phyloP scores from a whole-genome alignment of 352 stramenopile species.

The Thraustochytrium sp. region DNA sequence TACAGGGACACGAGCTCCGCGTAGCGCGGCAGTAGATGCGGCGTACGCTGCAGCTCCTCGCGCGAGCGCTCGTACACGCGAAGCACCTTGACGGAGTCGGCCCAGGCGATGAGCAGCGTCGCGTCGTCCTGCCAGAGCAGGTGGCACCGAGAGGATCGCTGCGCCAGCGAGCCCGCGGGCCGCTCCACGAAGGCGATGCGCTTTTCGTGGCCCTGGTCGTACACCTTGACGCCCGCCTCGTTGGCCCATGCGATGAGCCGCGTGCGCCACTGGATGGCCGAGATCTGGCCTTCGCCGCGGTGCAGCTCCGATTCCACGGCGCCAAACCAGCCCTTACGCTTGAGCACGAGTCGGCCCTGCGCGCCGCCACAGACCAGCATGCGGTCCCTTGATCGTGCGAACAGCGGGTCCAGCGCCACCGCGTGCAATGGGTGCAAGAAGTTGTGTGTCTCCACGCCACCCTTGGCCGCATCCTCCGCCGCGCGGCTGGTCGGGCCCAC shows the following conservation, averaged over 20 bases:
- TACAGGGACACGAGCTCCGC: constrained; percentile 28
- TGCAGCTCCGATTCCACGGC: constrained; percentile 49
- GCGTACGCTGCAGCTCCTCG: neutral
- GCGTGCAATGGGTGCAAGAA: neutral
- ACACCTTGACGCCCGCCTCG: constrained; percentile 53
- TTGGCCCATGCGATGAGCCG: constrained; percentile 53
- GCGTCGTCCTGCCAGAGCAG: constrained; percentile 51
- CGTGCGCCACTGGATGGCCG: constrained; percentile 50
- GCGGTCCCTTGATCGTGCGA: constrained; percentile 32
- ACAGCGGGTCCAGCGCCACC: constrained; percentile 50
- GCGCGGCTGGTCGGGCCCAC: constrained; percentile 37
- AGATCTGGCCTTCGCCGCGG: constrained; percentile 51
- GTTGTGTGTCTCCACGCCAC: neutral
- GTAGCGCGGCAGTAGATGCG: neutral
- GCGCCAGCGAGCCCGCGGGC: constrained; percentile 38
- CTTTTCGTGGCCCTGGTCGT: constrained; percentile 52
- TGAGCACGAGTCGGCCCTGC: constrained; percentile 48
- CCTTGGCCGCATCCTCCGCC: neutral
- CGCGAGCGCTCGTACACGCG: neutral
- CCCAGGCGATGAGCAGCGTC: constrained; percentile 51
- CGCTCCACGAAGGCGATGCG: constrained; percentile 51
- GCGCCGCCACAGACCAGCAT: constrained; percentile 48
- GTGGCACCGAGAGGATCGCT: constrained; percentile 41
- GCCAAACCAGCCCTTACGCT: constrained; percentile 52
- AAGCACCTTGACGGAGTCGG: constrained; percentile 51